Percentiles rank a stretch among this genome's conserved stretches.
Conservation (phyloP, 2,329 filamentous ascomycete species). For the Xylariomycetidae sp. region DNA sequence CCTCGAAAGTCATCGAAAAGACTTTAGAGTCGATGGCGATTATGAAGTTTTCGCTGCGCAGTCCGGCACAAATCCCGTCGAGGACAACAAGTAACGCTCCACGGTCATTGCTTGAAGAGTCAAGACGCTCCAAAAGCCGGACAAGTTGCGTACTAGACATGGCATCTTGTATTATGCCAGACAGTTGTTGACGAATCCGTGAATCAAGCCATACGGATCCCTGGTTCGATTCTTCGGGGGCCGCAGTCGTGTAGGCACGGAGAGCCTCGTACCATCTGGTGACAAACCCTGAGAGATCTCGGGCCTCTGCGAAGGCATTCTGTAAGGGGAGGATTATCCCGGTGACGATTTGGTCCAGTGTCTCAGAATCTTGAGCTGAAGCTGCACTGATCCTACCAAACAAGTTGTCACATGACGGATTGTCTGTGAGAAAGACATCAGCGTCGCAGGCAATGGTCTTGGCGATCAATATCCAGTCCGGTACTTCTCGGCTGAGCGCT, state of each 20-base stretch:
- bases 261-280: slow-evolving; percentile 30
- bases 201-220: slow-evolving; percentile 22
- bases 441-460: slow-evolving; percentile 38
- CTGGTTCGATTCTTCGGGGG: slow-evolving; percentile 7
- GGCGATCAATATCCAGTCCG: slow-evolving; percentile 35
- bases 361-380: slow-evolving; percentile 12
- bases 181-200: slow-evolving; percentile 19
- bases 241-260: slow-evolving; percentile 8
- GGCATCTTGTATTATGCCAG: slow-evolving; percentile 28
- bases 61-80: slow-evolving; percentile 31
- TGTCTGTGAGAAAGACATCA: slow-evolving; percentile 36
- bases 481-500: slow-evolving; percentile 17
- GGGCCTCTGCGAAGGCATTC: slow-evolving; percentile 32
- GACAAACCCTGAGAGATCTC: slow-evolving; percentile 34
- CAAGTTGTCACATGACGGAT: slow-evolving; percentile 24
- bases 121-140: slow-evolving; percentile 29
- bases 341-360: slow-evolving; percentile 23
- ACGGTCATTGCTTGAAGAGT: slow-evolving; percentile 14
- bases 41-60: slow-evolving; percentile 27
- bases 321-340: slow-evolving; percentile 33
- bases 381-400: slow-evolving; percentile 26
- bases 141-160: slow-evolving; percentile 31
- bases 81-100: slow-evolving; percentile 29
- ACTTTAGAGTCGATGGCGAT: slow-evolving; percentile 25
- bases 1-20: slow-evolving; percentile 26